Evolutionary conservation across 208 protist genomes (phyloP).

Genomic region (Crithidia fasciculata): DNA sequence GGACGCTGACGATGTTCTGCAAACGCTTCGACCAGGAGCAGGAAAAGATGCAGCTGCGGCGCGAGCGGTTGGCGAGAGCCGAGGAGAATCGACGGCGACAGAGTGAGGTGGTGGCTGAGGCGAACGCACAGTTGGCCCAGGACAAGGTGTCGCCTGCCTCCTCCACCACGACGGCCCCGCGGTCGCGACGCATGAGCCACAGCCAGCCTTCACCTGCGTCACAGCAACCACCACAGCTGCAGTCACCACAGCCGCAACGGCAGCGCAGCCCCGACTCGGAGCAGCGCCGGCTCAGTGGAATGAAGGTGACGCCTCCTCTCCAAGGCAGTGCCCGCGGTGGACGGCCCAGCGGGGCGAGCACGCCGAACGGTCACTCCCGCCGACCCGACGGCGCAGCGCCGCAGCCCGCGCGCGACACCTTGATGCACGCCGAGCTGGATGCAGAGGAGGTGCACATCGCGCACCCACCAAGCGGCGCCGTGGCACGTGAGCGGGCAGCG

Average conservation of each 20-base stretch:
- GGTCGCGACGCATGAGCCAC: not conserved
- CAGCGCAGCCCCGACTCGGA: constrained; percentile 3
- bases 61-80: constrained; percentile 6
- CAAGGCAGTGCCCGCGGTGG: not conserved
- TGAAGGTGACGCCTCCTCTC: not conserved
- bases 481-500: not conserved
- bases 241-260: not conserved
- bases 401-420: not conserved
- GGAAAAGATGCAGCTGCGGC: constrained; percentile 32
- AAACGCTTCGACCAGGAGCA: constrained; percentile 64
- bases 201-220: not conserved
- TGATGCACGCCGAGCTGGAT: not conserved
- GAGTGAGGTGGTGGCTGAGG: constrained; percentile 13
- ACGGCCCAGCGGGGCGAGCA: not conserved
- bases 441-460: constrained; percentile 3
- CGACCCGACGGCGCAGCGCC: not conserved
- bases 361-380: not conserved
- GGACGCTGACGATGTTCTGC: constrained; percentile 59
- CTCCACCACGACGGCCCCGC: not conserved
- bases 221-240: not conserved
- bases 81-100: constrained; percentile 12
- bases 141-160: not conserved
- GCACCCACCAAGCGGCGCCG: not conserved
- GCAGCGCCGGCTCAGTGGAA: not conserved
- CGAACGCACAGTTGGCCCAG: constrained; percentile 9